Evolutionary conservation across 352 stramenopile genomes (phyloP).

Genomic region (Aphanomyces astaci): DNA sequence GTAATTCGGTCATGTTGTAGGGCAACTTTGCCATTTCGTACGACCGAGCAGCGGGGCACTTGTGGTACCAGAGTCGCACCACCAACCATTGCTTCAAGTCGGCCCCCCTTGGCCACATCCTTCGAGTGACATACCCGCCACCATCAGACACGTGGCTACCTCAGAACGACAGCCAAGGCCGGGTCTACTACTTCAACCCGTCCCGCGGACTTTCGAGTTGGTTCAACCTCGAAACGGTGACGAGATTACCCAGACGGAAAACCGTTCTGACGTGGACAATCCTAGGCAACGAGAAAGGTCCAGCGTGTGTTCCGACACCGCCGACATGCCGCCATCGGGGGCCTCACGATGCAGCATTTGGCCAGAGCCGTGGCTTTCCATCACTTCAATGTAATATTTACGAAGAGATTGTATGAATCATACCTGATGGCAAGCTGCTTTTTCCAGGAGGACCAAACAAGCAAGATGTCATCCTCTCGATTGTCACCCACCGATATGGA

Average conservation of each 20-base stretch:
- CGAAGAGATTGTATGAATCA: not conserved
- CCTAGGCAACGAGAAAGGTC: slow-evolving; percentile 5
- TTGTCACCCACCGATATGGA: not conserved
- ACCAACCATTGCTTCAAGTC: not conserved
- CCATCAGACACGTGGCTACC: slow-evolving; percentile 8
- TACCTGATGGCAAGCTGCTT: too few species aligned
- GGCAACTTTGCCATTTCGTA: not conserved
- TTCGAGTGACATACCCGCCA: not conserved
- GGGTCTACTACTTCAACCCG: slow-evolving; percentile 18
- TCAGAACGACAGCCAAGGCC: not conserved
- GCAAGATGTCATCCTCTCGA: not conserved
- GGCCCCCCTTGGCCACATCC: not conserved
- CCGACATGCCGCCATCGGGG: not conserved
- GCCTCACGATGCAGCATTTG: not conserved
- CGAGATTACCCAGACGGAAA: too few species aligned
- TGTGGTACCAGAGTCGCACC: not conserved
- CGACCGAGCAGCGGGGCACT: not conserved
- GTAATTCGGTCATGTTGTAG: not conserved
- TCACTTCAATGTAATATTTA: not conserved
- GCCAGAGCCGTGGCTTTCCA: slow-evolving; percentile 5
- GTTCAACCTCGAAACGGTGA: slow-evolving; percentile 6
- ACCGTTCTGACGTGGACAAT: too few species aligned
- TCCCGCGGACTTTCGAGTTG: slow-evolving; percentile 1
- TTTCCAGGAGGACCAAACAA: not conserved
- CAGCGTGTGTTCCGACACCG: not conserved